Evolutionary conservation across 305 asterid genomes (phyloP).

Genomic region (Fraxinus sp.): DNA sequence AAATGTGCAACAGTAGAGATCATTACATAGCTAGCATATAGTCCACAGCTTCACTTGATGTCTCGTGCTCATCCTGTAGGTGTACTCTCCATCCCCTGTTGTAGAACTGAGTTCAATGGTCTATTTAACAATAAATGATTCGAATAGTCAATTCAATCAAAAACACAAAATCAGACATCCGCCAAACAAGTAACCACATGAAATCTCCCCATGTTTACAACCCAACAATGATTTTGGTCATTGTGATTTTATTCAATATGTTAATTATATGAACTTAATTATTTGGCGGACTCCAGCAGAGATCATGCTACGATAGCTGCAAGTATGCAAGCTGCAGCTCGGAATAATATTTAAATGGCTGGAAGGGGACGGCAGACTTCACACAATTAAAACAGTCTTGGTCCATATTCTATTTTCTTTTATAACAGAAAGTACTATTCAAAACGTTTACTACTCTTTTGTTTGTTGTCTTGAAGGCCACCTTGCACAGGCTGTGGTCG

Average conservation of each 20-base stretch:
- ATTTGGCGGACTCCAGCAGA: not conserved
- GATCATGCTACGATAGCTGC: not conserved
- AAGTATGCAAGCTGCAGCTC: not conserved
- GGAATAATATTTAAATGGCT: not conserved
- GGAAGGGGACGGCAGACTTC: not conserved
- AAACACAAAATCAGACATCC: not conserved
- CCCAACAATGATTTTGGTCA: not conserved
- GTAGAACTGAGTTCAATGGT: constrained; percentile 11
- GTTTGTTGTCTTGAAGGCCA: not conserved
- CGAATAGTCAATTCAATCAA: not conserved
- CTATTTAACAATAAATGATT: not conserved
- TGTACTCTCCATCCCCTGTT: constrained; percentile 92
- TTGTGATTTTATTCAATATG: not conserved
- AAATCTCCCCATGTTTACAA: not conserved
- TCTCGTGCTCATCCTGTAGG: constrained; percentile 87
- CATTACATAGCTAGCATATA: constrained; percentile 70
- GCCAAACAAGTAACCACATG: not conserved
- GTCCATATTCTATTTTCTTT: not conserved
- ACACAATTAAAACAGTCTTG: not conserved
- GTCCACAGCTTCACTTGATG: constrained; percentile 65
- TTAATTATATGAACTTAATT: not conserved
- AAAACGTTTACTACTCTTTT: not conserved
- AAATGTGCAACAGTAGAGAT: not conserved
- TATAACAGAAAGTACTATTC: not conserved
- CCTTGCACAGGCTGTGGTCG: not conserved